A percentile compares a stretch with the other conserved stretches of the same genome.
phyloP scores from a whole-genome alignment of 2,329 filamentous ascomycete genomes.

The Calonectria hawksworthii region DNA sequence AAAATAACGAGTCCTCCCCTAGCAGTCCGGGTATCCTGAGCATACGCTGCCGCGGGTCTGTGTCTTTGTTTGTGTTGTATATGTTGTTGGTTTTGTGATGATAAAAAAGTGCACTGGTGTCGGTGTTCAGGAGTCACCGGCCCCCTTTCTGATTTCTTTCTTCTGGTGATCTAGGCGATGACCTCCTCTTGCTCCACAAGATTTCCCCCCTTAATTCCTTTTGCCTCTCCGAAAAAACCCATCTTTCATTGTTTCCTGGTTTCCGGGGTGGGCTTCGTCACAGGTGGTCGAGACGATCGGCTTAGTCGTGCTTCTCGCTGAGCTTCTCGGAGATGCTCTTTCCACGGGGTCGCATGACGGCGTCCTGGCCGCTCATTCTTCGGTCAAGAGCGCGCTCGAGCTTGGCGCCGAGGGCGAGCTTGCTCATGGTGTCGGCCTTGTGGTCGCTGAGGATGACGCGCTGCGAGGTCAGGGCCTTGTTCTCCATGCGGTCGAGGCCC shows the following conservation, averaged over 20 bases:
- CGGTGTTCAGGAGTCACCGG: not conserved
- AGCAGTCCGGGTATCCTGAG: slow-evolving; percentile 31
- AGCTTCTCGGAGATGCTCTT: slow-evolving; percentile 53
- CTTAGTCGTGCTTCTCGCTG: slow-evolving; percentile 53
- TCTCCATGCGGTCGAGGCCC: slow-evolving; percentile 88
- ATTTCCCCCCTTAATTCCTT: not conserved
- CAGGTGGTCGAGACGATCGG: not conserved
- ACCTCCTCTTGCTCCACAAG: not conserved
- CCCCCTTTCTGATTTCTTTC: not conserved
- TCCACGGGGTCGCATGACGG: slow-evolving; percentile 77
- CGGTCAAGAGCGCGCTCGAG: slow-evolving; percentile 88
- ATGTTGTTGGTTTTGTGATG: not conserved
- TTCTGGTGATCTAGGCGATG: not conserved
- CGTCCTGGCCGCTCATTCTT: slow-evolving; percentile 90
- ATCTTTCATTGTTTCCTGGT: not conserved
- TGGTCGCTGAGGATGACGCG: slow-evolving; percentile 79
- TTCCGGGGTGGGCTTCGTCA: not conserved
- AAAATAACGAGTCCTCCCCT: slow-evolving; percentile 13
- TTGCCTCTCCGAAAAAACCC: not conserved
- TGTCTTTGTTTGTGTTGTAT: slow-evolving; percentile 12
- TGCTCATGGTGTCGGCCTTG: slow-evolving; percentile 86
- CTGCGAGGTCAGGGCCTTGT: slow-evolving; percentile 86
- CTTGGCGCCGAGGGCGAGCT: slow-evolving; percentile 90
- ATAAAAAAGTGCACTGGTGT: not conserved
- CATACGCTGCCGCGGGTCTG: slow-evolving; percentile 19